Base-by-base conservation (phyloP, 139 green algal species). In the Closterium sp. region DNA sequence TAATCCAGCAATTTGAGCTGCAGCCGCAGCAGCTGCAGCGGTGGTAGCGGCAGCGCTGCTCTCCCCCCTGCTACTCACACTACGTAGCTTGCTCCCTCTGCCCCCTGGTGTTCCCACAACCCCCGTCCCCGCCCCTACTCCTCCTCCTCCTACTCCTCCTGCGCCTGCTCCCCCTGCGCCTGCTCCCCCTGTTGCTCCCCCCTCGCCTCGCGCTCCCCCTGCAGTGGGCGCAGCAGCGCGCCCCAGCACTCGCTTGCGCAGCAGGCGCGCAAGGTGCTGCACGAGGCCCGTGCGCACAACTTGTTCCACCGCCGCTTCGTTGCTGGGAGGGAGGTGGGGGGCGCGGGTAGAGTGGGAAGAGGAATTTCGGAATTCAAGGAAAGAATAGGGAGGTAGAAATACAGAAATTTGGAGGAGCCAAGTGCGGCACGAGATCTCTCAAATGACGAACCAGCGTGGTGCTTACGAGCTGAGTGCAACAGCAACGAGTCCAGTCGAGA, bases 261-360 rank as follows among this genome's bases (percentile, higher is more conserved):
- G 92, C 3, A 90, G 91, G 24, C 90, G 89, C 21, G 92, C 92
- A 21, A 94, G 45, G 31, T 79, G 89, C 0, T 0, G 28, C 24
- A 94, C 92, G 24, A 94, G 88, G 86, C 92, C 90, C 17, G 90
- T 92, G 70, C 92, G 92, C 89, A 94, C 92, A 0, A 94, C 50
- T 19, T 94, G 91, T 24, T 94, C 90, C 84, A 92, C 92, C 70
- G 94, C 92, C 70, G 94, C 91, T 70, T 94, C 92, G 31, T 91
- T 94, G 89, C 87, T n/a, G 84, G 27, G 31, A 31, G 19, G 19
- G 38, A 9, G 0, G 5, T 50, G 38, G 5, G 5, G 38, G 4
- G 38, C 7, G 38, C n/a, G n/a, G n/a, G n/a, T n/a, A n/a, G n/a
- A n/a, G n/a, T n/a, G n/a, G n/a, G n/a, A n/a, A n/a, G n/a, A n/a